Base-by-base conservation (phyloP, 805 yeast genomes). In the Saccharomycopsis olivae region DNA sequence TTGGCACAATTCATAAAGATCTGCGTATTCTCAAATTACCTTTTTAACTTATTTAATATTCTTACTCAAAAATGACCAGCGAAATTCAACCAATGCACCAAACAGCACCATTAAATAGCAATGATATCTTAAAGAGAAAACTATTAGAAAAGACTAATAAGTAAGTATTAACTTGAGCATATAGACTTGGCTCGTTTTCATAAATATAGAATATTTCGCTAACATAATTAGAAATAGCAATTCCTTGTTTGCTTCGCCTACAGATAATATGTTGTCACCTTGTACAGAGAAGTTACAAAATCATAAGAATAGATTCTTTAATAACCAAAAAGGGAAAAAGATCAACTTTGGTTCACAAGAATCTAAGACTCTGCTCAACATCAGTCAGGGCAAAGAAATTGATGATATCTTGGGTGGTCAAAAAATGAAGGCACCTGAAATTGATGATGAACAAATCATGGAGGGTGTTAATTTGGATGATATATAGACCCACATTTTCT, bases 261-360 rank as follows among this genome's bases (percentile, higher is more conserved):
- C 82, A 2, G 82, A 75, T 49, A 68, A 61, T 36, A 47, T 73
- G 47, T 54, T 74, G 54, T 72, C 78, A 3, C 80, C 81, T 21
- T 71, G 78, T 50, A 65, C 78, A 1, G 69, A 71, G 47, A 74
- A 71, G 53, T 54, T 75, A 44, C 69, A 55, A 44, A 68, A 67
- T 28, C 76, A 71, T 48, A 69, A 65, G 54, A 32, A 18, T 17
- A 36, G 31, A 29, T 39, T 41, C 36, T 29, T 47, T 35, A 25
- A 46, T 2, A 50, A 46, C 15, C 44, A 53, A 4, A 51, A 47
- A 11, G 55, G 53, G 9, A 50, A 53, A 9, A 52, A 51, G 35
- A 46, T 56, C 33, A 48, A 46, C 36, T 49, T 49, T n/a, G n/a
- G n/a, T n/a, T n/a, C 23, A n/a, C 14, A 24, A 14, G 36, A 38